Evolutionary conservation across 495 filamentous ascomycete genomes (phyloP), one percentile per base, ranked within the genome.

Genomic region (Cercophora samala): DNA sequence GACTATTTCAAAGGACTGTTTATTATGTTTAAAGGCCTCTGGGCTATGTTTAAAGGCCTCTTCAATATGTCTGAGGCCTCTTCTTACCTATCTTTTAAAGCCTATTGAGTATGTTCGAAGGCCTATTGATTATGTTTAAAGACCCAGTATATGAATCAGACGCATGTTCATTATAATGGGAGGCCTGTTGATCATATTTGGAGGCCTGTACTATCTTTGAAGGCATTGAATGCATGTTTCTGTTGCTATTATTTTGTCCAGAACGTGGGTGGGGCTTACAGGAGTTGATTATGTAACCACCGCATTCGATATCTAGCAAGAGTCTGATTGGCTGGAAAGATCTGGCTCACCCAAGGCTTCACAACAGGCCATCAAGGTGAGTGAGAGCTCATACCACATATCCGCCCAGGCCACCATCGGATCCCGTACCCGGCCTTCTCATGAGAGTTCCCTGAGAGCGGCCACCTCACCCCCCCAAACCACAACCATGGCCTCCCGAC

Each of bases 401-500:
- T 26, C 51, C 26, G 4, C 26, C 4, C 22, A 18, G 23, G 19
- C 54, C 23, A 58, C 19, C 54, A 9, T 15, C 54, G 19, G 19
- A 22, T 58, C n/a, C 23, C 54, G 6, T 15, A 62, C 22, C 22
- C 29, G n/a, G 15, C 22, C 13, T 4, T 46, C 9, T 32, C n/a
- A 24, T 46, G 37, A 46, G 37, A 46, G 0, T 13, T n/a, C n/a
- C n/a, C n/a, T n/a, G n/a, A 18, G 15, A 9, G 13, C 2, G 11
- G 21, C 54, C 19, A n/a, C 64, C 37, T 29, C 18, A n/a, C 4
- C 19, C 9, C 56, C 37, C 13, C 37, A 46, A 9, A 17, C 63
- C 37, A 63, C 26, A 64, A 62, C 54, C 54, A 70, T 71, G 69
- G 66, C 69, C 19, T 56, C 61, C 22, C 64, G 69, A 15, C 23